Conservation (phyloP, 352 stramenopile genomes). For the Phytophthora citricola region DNA sequence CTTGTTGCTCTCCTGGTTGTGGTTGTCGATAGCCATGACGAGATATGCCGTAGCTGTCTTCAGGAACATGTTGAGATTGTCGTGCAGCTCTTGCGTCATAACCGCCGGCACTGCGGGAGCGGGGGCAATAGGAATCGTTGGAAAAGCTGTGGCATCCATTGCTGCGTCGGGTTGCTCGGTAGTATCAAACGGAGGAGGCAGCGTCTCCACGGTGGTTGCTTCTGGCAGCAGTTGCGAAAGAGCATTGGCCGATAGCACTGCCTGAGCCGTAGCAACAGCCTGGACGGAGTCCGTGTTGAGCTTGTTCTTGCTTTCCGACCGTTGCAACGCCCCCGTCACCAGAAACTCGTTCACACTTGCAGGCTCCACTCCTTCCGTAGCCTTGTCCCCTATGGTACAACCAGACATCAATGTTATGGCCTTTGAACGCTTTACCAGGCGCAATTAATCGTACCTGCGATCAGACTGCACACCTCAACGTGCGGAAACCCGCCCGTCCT, state of each 20-base stretch:
- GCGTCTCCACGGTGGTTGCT: neutral
- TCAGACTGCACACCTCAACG: slow-evolving; percentile 29
- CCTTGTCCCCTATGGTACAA: slow-evolving; percentile 25
- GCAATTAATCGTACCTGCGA: slow-evolving; percentile 22
- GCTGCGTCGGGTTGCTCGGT: neutral
- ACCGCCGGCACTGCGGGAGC: neutral
- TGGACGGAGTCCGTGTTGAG: slow-evolving; percentile 9
- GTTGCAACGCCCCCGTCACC: slow-evolving; percentile 11
- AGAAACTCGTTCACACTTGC: slow-evolving; percentile 29
- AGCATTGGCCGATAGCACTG: slow-evolving; percentile 9
- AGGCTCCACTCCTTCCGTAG: slow-evolving; percentile 5
- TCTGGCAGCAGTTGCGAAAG: slow-evolving; percentile 27
- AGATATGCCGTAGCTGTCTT: slow-evolving; percentile 45
- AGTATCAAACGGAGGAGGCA: neutral
- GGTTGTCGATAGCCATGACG: slow-evolving; percentile 39
- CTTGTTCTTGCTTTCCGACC: neutral
- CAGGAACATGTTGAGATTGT: slow-evolving; percentile 45
- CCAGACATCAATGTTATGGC: neutral
- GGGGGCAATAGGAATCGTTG: neutral
- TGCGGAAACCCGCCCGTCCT: slow-evolving; percentile 29
- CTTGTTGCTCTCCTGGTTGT: slow-evolving; percentile 18
- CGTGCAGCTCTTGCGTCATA: slow-evolving; percentile 31
- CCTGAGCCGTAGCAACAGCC: slow-evolving; percentile 6
- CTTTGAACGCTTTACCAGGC: too few relatives aligned
- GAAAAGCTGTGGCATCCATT: neutral